phyloP scores from a whole-genome alignment of 768 basidiomycete species.

The Rhizopogon vinicolor region DNA sequence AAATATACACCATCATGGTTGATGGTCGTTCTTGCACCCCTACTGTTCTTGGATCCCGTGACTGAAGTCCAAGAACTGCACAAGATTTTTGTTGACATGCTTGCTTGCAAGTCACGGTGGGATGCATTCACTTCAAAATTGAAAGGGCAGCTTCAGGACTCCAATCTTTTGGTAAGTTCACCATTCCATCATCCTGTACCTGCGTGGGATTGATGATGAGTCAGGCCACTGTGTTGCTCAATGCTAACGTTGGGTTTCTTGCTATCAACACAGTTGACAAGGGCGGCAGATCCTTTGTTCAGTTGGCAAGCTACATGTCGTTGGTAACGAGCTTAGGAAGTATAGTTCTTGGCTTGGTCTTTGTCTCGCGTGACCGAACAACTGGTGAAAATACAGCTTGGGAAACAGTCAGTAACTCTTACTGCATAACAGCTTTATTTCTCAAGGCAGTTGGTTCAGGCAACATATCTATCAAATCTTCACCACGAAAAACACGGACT shows the following conservation, averaged over 20 bases:
- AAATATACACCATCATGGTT: slow-evolving; percentile 26
- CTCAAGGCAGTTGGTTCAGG: neutral
- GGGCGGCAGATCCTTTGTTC: slow-evolving; percentile 19
- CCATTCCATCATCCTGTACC: neutral
- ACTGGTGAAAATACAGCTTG: slow-evolving; percentile 24
- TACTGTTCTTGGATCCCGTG: slow-evolving; percentile 49
- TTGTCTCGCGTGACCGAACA: slow-evolving; percentile 37
- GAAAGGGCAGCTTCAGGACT: slow-evolving; percentile 46
- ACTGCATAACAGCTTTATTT: neutral
- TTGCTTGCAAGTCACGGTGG: slow-evolving; percentile 40
- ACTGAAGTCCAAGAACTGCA: slow-evolving; percentile 41
- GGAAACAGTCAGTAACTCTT: slow-evolving; percentile 29
- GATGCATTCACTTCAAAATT: slow-evolving; percentile 38
- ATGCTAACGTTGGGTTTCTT: slow-evolving; percentile 58
- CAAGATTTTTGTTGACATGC: slow-evolving; percentile 44
- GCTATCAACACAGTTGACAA: slow-evolving; percentile 42
- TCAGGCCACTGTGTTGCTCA: slow-evolving; percentile 53
- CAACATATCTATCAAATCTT: slow-evolving; percentile 12
- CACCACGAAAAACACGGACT: slow-evolving; percentile 32
- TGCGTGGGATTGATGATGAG: neutral
- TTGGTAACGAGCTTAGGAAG: slow-evolving; percentile 36
- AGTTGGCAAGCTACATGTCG: slow-evolving; percentile 42
- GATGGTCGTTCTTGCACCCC: slow-evolving; percentile 33
- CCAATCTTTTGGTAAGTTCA: slow-evolving; percentile 45
- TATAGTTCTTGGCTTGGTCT: slow-evolving; percentile 38